These are phyloP conservation scores for Agaricus sinodeliciosus DNA, from an alignment of 768 basidiomycete species.

Conservation along the genomic window DNA sequence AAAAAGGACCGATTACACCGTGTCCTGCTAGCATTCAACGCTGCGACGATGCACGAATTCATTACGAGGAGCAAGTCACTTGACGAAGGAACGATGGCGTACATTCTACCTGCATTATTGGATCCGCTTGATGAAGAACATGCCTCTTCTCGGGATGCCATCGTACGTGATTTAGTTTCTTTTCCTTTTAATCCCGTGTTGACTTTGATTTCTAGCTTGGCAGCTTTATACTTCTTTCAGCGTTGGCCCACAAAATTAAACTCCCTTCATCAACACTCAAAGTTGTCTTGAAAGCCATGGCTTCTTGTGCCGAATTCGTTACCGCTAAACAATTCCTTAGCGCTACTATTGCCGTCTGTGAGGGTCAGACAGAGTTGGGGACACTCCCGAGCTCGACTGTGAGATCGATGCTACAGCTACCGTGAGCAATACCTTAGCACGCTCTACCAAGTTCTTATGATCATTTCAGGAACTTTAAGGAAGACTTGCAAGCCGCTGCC, in stretches of 20 bases:
- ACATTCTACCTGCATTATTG: slow-evolving; percentile 57
- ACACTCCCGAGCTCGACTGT: slow-evolving; percentile 34
- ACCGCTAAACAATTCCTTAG: slow-evolving; percentile 55
- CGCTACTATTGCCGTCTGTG: slow-evolving; percentile 58
- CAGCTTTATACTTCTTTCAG: slow-evolving; percentile 65
- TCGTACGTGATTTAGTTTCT: slow-evolving; percentile 32
- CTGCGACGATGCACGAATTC: slow-evolving; percentile 74
- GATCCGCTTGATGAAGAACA: slow-evolving; percentile 43
- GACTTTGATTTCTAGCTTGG: slow-evolving; percentile 43
- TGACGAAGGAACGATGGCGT: slow-evolving; percentile 62
- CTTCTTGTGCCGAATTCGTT: slow-evolving; percentile 41
- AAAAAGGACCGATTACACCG: slow-evolving; percentile 52
- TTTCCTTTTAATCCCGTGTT: neutral
- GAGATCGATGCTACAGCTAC: slow-evolving; percentile 36
- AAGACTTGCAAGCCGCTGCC: slow-evolving; percentile 37
- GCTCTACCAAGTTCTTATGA: neutral
- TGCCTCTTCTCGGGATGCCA: slow-evolving; percentile 41
- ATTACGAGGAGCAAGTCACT: slow-evolving; percentile 50
- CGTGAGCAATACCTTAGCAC: slow-evolving; percentile 31
- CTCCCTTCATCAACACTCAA: slow-evolving; percentile 54
- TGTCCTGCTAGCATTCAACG: slow-evolving; percentile 76
- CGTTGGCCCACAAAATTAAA: slow-evolving; percentile 60
- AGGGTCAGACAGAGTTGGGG: slow-evolving; percentile 51
- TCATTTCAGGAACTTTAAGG: slow-evolving; percentile 34
- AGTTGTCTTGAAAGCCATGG: slow-evolving; percentile 49